A percentile compares a stretch with the other conserved stretches of the same genome.
phyloP scores from a whole-genome alignment of 169 alveolate species.

The Plasmodium blacklocki region DNA sequence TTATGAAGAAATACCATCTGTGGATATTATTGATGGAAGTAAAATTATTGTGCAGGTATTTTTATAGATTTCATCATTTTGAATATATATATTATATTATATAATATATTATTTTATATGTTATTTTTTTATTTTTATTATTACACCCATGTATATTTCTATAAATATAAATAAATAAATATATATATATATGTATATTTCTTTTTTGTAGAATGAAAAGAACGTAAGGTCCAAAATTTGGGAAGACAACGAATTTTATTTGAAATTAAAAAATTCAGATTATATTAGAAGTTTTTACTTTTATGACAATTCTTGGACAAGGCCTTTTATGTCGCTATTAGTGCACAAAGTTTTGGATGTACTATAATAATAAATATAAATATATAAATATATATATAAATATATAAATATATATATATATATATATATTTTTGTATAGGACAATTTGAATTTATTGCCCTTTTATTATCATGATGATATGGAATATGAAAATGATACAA shows the following conservation, averaged over 20 bases:
- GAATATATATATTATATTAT: not conserved
- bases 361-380: not conserved
- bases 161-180: too few relatives aligned
- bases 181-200: not conserved
- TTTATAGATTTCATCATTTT: not conserved
- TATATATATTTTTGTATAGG: slow-evolving; percentile 8
- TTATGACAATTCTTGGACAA: slow-evolving; percentile 70
- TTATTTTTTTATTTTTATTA: not conserved
- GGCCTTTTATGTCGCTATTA: slow-evolving; percentile 68
- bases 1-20: slow-evolving; percentile 70
- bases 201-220: slow-evolving; percentile 43
- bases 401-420: not conserved
- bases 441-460: slow-evolving; percentile 55
- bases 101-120: not conserved
- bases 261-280: slow-evolving; percentile 49
- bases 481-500: slow-evolving; percentile 73
- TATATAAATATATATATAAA: too few relatives aligned
- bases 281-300: slow-evolving; percentile 67
- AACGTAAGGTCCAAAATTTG: slow-evolving; percentile 60
- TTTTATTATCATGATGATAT: slow-evolving; percentile 71
- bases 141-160: not conserved
- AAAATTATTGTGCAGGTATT: slow-evolving; percentile 46
- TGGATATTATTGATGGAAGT: slow-evolving; percentile 63
- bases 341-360: slow-evolving; percentile 74
- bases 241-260: slow-evolving; percentile 72